These are phyloP conservation scores for Lodderomyces margitis DNA, from an alignment of 1,139 yeast species.

Conservation along the genomic window DNA sequence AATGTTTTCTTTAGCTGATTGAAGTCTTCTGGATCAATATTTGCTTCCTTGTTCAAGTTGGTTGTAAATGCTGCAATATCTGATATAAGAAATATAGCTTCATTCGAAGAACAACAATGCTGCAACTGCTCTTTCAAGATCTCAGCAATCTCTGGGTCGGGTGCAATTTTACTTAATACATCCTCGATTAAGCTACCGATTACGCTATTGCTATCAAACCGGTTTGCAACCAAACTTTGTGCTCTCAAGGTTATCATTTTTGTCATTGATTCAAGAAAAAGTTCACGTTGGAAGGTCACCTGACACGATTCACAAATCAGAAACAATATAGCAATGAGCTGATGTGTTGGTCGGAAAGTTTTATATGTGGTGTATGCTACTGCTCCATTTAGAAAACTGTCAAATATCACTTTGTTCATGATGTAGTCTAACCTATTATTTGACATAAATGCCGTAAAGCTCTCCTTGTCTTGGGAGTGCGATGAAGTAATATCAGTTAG, in stretches of 20 bases:
- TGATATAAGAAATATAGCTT: slow-evolving; percentile 3
- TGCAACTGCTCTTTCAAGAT: background rate
- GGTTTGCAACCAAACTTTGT: slow-evolving; percentile 3
- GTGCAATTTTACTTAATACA: background rate
- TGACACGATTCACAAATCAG: background rate
- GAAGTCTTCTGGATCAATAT: background rate
- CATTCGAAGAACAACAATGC: slow-evolving; percentile 1
- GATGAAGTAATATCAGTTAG: background rate
- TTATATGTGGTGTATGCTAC: background rate
- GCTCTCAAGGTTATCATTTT: background rate
- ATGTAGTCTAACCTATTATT: slow-evolving; percentile 6
- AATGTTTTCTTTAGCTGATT: background rate
- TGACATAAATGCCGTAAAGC: slow-evolving; percentile 3
- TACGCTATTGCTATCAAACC: background rate
- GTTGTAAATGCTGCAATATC: slow-evolving; percentile 3
- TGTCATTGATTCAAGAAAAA: background rate
- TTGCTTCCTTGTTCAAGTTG: slow-evolving; percentile 2
- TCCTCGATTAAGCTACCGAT: slow-evolving; percentile 1
- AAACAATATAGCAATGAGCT: slow-evolving; percentile 2
- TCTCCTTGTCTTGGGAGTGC: background rate
- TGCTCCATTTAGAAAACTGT: slow-evolving; percentile 1
- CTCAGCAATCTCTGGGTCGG: background rate
- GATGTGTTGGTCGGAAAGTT: background rate
- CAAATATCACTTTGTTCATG: slow-evolving; percentile 1
- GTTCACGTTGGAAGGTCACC: background rate